These are phyloP conservation scores for Oldenlandia corymbosa DNA, from an alignment of 257 asterid genomes.

Conservation along the genomic window DNA sequence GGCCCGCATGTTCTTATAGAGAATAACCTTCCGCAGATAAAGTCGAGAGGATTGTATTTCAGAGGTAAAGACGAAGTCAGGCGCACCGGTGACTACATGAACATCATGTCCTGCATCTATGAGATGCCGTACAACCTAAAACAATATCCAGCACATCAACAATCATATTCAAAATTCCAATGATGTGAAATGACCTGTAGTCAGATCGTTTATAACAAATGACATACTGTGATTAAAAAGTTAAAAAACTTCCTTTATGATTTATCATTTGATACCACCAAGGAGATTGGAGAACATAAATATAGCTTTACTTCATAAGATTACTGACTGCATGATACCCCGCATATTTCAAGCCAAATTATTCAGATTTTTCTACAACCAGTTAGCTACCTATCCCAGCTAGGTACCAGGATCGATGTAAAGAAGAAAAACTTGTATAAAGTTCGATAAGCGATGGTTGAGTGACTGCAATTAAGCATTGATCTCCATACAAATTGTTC, in stretches of 20 bases:
- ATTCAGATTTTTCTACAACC: neutral
- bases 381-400: neutral
- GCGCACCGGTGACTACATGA: conserved; percentile 97
- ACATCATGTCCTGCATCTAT: conserved; percentile 87
- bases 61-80: conserved; percentile 79
- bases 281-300: neutral
- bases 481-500: neutral
- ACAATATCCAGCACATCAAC: conserved; percentile 7
- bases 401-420: neutral
- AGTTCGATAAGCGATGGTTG: neutral
- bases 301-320: neutral
- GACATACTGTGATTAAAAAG: neutral
- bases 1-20: neutral
- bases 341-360: neutral
- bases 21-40: conserved; percentile 73
- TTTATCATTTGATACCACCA: neutral
- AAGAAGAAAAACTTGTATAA: neutral
- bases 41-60: conserved; percentile 81
- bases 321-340: neutral
- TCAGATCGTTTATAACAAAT: neutral
- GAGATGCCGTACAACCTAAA: conserved; percentile 88
- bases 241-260: neutral
- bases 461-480: neutral
- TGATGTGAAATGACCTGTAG: neutral
- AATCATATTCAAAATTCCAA: neutral